These are phyloP conservation scores for Sungouiozyma ichnusensis DNA, from an alignment of 805 yeast species.

Conservation along the genomic window DNA sequence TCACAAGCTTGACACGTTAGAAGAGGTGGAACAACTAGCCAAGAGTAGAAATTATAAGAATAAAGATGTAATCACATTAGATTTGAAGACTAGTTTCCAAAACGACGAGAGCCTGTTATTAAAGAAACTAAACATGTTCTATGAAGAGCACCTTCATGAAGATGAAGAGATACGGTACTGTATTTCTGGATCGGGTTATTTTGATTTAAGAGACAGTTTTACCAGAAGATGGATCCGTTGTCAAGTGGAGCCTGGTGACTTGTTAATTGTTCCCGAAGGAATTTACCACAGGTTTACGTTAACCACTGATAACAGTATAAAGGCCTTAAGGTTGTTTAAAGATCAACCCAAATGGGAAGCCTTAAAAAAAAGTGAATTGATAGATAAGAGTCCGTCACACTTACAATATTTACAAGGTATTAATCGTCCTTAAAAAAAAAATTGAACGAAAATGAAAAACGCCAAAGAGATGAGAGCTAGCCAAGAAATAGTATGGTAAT, in stretches of 20 bases:
- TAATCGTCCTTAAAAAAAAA: neutral
- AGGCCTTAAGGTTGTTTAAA: constrained; percentile 75
- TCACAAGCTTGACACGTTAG: constrained; percentile 37
- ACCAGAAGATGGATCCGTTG: constrained; percentile 68
- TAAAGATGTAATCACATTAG: constrained; percentile 59
- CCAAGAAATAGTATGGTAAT: too few species aligned
- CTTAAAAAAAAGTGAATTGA: constrained; percentile 47
- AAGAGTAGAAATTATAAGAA: constrained; percentile 63
- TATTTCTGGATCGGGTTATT: constrained; percentile 81
- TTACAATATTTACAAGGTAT: constrained; percentile 32
- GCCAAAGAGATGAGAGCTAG: neutral
- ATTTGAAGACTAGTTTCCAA: constrained; percentile 45
- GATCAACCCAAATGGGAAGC: constrained; percentile 98
- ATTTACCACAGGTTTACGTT: constrained; percentile 90
- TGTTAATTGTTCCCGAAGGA: constrained; percentile 76
- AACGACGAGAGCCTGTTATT: constrained; percentile 51
- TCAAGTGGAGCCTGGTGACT: constrained; percentile 51
- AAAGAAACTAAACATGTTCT: constrained; percentile 58
- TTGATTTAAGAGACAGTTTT: constrained; percentile 62
- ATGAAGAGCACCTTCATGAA: constrained; percentile 84
- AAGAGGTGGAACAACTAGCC: constrained; percentile 59
- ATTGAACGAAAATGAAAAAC: neutral
- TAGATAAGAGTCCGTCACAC: constrained; percentile 38
- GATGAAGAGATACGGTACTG: constrained; percentile 94
- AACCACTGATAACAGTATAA: constrained; percentile 48